phyloP scores from a whole-genome alignment of 176 grass and related monocot species.

The Themeda triandra region DNA sequence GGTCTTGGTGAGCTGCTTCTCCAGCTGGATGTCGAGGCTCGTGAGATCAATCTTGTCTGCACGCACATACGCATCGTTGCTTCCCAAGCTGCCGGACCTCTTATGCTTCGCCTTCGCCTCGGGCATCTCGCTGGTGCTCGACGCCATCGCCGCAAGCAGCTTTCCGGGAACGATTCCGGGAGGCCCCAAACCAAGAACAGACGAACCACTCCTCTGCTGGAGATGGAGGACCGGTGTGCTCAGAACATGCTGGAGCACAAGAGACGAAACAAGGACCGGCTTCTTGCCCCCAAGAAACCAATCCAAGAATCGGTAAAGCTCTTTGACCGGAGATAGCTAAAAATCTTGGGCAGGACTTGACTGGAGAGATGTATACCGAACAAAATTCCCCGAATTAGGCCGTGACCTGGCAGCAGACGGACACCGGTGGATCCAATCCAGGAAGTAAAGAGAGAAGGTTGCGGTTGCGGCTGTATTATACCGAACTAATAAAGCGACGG shows the following conservation, averaged over 20 bases:
- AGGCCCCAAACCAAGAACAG: not conserved
- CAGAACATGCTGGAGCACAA: slow-evolving; percentile 2
- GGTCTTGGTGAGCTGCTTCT: slow-evolving; percentile 64
- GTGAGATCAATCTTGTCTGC: slow-evolving; percentile 90
- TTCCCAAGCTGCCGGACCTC: slow-evolving; percentile 58
- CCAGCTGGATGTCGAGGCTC: slow-evolving; percentile 73
- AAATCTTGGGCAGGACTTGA: not conserved
- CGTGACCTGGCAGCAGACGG: not conserved
- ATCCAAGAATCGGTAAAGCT: not conserved
- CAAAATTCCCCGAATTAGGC: not conserved
- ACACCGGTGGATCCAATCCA: not conserved
- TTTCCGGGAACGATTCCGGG: not conserved
- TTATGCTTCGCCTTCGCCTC: slow-evolving; percentile 39
- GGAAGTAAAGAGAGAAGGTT: not conserved
- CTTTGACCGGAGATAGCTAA: not conserved
- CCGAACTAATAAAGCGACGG: not conserved
- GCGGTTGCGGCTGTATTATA: slow-evolving; percentile 5
- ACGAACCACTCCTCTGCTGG: not conserved
- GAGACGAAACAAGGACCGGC: not conserved
- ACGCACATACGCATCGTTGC: slow-evolving; percentile 57
- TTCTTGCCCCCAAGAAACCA: not conserved
- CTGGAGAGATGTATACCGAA: not conserved
- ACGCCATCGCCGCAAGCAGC: slow-evolving; percentile 23
- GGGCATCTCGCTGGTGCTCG: slow-evolving; percentile 24
- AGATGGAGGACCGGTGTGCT: not conserved